phyloP scores from a whole-genome alignment of 2,329 filamentous ascomycete genomes.

The Botrytis fragariae region DNA sequence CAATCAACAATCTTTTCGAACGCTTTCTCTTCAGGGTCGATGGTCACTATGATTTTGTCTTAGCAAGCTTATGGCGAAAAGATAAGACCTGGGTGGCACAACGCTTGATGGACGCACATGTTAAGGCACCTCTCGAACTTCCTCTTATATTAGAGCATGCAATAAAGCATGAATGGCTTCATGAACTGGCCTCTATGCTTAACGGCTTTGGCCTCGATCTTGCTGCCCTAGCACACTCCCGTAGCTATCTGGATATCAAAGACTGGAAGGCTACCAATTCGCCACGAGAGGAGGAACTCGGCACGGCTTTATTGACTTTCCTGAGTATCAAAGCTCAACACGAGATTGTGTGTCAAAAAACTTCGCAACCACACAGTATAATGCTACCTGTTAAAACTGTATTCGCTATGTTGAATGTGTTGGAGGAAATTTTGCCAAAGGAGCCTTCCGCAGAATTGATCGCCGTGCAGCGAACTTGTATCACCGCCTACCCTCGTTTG shows the following conservation, averaged over 20 bases:
- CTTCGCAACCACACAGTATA: conserved; percentile 60
- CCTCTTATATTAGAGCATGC: conserved; percentile 76
- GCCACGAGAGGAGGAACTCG: conserved; percentile 65
- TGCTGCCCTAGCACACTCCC: conserved; percentile 78
- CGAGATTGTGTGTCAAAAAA: conserved; percentile 71
- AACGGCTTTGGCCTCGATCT: conserved; percentile 88
- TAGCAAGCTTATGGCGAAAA: conserved; percentile 88
- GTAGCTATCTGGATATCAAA: conserved; percentile 74
- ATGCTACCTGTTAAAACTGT: conserved; percentile 84
- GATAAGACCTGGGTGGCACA: conserved; percentile 83
- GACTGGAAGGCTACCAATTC: conserved; percentile 75
- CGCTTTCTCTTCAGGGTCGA: conserved; percentile 79
- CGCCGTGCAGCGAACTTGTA: conserved; percentile 78
- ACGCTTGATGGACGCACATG: conserved; percentile 75
- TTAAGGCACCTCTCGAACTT: conserved; percentile 64
- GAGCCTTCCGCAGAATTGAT: conserved; percentile 67
- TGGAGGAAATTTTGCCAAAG: conserved; percentile 67
- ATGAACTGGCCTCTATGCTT: conserved; percentile 60
- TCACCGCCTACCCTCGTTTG: conserved; percentile 86
- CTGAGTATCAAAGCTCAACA: conserved; percentile 79
- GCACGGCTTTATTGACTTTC: conserved; percentile 72
- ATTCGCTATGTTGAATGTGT: conserved; percentile 72
- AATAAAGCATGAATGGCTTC: conserved; percentile 77
- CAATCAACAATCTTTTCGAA: conserved; percentile 73
- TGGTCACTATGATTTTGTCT: conserved; percentile 78